Evolutionary conservation across 345 rosid species (phyloP), one percentile per base, ranked within the genome.

Genomic region (Xanthoceras sorbifolium): DNA sequence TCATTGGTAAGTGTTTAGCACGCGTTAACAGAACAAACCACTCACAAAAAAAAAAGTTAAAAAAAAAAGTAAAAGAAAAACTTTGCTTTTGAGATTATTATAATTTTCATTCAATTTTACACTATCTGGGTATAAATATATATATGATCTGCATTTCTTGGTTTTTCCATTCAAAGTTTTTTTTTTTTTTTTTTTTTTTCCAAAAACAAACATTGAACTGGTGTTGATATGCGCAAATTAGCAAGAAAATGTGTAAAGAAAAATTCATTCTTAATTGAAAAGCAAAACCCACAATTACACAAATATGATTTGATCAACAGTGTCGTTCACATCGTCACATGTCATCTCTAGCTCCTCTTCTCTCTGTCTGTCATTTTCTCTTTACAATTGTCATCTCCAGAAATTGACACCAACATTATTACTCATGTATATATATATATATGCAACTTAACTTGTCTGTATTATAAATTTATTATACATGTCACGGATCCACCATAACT

Each of bases 21-120:
- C 76, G 78, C 76, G 38, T 63, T 80, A 76, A 80, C 60, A 44
- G 77, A 71, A 44, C n/a, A 9, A 20, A 9, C 55, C 28, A 22
- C 14, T 1, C n/a, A n/a, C n/a, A 54, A 5, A 5, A 50, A 18
- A 54, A 26, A 29, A n/a, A 22, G 34, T 74, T 8, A 50, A 29
- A 42, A 22, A 3, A 44, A 29, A 22, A 6, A 28, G 34, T 20
- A 12, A 32, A 31, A 70, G 42, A 6, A 66, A 15, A 20, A 6
- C 28, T n/a, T 10, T n/a, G 29, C 69, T 65, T 65, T 34, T 5
- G 44, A 31, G 69, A 9, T 57, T 57, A 15, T 17, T 64, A 0
- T 28, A 9, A 3, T 23, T 25, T 60, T 23, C 5, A 23, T 59
- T 59, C 2, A 22, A 6, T 26, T 23, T 28, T 28, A 25, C 17